Evolutionary conservation across 768 basidiomycete genomes (phyloP), one percentile per base, ranked within the genome.

Genomic region (Arthromyces matolae): DNA sequence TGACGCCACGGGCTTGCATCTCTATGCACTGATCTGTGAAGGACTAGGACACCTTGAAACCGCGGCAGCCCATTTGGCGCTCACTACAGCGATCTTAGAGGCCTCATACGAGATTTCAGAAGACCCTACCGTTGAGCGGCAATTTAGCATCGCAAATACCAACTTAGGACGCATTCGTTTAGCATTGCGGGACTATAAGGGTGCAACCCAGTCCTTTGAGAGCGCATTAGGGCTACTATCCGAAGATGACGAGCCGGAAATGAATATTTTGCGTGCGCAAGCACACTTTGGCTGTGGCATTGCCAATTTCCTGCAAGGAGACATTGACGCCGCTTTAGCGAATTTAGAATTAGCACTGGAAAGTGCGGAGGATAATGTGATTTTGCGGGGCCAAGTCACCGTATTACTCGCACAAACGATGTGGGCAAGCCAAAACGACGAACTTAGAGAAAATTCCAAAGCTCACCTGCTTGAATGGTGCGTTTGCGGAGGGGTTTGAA

Each of bases 31-130:
- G 5, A 70, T 97, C 18, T 91, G 86, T 61, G 96, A 99, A 61
- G 77, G 83, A 43, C 69, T 98, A 4, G 87, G 84, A 10, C 85
- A 90, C 31, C 58, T 76, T 23, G 79, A 82, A 13, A 72, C 81
- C 23, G 89, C 83, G 5, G 67, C 75, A 13, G 65, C 71, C 20
- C 68, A 81, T 27, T 72, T 93, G 32, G 64, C 72, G 27, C 75
- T 74, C 23, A 83, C 87, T 1, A 89, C 91, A 12, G 50, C 64
- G 3, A 71, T 93, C 8, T 70, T 98, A n/a, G 95, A 98, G 64
- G 76, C 80, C 1, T 76, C 78, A 22, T 99, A 96, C 67, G 96
- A 99, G 63, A 82, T 86, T 44, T 80, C 79, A 12, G 96, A 99
- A 64, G 86, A 91, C 44, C 66, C 83, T 1, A 68, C 72, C 19